Evolutionary conservation across 352 stramenopile species (phyloP).

Genomic region (Globisporangium perplexum): DNA sequence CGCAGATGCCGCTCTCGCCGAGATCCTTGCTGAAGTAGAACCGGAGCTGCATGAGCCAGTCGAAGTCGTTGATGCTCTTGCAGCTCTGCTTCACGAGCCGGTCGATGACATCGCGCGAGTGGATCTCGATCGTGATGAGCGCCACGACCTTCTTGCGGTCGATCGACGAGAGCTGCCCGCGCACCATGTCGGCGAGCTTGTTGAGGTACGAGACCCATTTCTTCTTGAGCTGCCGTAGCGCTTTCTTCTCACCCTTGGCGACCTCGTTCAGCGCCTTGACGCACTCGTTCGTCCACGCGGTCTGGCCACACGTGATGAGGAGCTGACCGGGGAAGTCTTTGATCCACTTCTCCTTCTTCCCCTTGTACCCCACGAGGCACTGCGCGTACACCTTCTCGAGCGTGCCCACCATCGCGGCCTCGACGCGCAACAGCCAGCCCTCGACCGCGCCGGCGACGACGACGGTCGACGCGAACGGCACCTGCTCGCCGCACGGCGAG

Average conservation of each 20-base stretch:
- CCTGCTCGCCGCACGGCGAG: slow-evolving; percentile 85
- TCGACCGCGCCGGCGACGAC: slow-evolving; percentile 88
- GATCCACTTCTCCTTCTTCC: slow-evolving; percentile 95
- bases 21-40: slow-evolving; percentile 87
- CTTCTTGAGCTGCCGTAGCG: slow-evolving; percentile 90
- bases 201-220: slow-evolving; percentile 93
- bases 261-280: slow-evolving; percentile 92
- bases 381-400: slow-evolving; percentile 84
- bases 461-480: slow-evolving; percentile 83
- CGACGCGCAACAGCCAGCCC: slow-evolving; percentile 83
- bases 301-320: slow-evolving; percentile 91
- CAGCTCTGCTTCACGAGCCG: slow-evolving; percentile 92
- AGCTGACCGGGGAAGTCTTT: slow-evolving; percentile 91
- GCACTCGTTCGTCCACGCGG: slow-evolving; percentile 91
- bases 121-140: slow-evolving; percentile 97
- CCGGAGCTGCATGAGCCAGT: slow-evolving; percentile 86
- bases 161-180: slow-evolving; percentile 79
- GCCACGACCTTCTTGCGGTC: slow-evolving; percentile 96
- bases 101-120: slow-evolving; percentile 95
- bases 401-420: slow-evolving; percentile 79
- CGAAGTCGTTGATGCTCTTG: slow-evolving; percentile 89
- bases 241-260: slow-evolving; percentile 87
- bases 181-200: slow-evolving; percentile 92
- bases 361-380: slow-evolving; percentile 84
- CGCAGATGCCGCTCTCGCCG: slow-evolving; percentile 74